A percentile compares a stretch with the other conserved stretches of the same genome.
These are phyloP conservation scores for Spergularia marina DNA, from an alignment of 148 eudicot genomes.

Conservation along the genomic window DNA sequence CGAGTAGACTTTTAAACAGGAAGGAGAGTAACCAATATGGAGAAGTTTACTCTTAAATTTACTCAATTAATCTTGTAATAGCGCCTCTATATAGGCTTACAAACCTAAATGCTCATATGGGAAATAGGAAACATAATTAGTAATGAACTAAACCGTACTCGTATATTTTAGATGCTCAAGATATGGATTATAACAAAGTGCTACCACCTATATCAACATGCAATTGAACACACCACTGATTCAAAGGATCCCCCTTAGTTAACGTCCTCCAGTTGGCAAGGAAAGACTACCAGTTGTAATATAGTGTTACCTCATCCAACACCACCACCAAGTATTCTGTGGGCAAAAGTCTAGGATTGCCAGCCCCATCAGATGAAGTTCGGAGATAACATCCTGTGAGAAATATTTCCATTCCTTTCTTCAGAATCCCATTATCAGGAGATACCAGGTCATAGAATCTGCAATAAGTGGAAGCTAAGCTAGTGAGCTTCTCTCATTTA, in stretches of 20 bases:
- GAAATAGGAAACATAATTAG: too few relatives aligned
- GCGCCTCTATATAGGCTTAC: too few relatives aligned
- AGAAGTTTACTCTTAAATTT: too few relatives aligned
- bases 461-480: slow-evolving; percentile 23
- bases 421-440: slow-evolving; percentile 67
- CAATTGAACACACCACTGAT: slow-evolving; percentile 1
- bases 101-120: too few relatives aligned
- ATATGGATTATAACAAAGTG: not conserved
- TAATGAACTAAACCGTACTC: too few relatives aligned
- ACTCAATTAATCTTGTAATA: too few relatives aligned
- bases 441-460: slow-evolving; percentile 85
- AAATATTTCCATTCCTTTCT: slow-evolving; percentile 79
- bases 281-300: not conserved
- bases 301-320: slow-evolving; percentile 73
- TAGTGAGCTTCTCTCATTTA: not conserved
- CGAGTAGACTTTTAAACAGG: too few relatives aligned
- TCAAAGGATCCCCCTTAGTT: not conserved
- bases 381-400: slow-evolving; percentile 97
- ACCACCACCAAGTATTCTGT: slow-evolving; percentile 84
- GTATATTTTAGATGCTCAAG: too few relatives aligned
- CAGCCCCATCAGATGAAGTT: slow-evolving; percentile 58
- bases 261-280: not conserved
- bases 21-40: too few relatives aligned
- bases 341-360: slow-evolving; percentile 67
- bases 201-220: not conserved